Percentiles rank a stretch among this genome's conserved stretches.
Evolutionary conservation across 352 stramenopile species (phyloP).

Genomic region (Halophytophthora polymorphica): DNA sequence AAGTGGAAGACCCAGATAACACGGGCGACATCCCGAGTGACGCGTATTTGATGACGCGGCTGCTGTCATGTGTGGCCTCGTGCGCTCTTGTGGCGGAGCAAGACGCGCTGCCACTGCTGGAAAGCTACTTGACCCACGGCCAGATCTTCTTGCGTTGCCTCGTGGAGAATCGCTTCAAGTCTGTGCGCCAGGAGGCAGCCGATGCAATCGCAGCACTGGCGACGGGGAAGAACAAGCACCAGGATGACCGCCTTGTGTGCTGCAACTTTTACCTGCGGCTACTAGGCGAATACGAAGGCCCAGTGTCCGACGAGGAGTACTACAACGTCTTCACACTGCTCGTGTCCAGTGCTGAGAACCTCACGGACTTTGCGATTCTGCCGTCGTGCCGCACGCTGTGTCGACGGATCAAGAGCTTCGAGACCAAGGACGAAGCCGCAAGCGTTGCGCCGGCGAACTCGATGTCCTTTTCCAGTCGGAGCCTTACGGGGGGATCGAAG

Average conservation of each 20-base stretch:
- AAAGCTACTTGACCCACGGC: slow-evolving; percentile 34
- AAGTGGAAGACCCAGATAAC: slow-evolving; percentile 49
- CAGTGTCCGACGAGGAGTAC: slow-evolving; percentile 52
- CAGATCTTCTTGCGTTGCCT: slow-evolving; percentile 44
- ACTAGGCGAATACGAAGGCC: slow-evolving; percentile 42
- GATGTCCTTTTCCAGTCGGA: slow-evolving; percentile 7
- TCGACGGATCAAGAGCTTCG: slow-evolving; percentile 46
- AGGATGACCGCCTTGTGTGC: slow-evolving; percentile 43
- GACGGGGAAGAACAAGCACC: slow-evolving; percentile 39
- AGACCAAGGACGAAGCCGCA: slow-evolving; percentile 22
- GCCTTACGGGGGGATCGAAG: slow-evolving; percentile 9
- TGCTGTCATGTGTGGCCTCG: slow-evolving; percentile 50
- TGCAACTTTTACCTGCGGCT: slow-evolving; percentile 47
- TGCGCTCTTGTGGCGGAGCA: slow-evolving; percentile 26
- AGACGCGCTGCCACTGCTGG: slow-evolving; percentile 32
- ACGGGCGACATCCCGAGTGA: slow-evolving; percentile 40
- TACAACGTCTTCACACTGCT: slow-evolving; percentile 62
- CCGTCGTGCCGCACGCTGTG: slow-evolving; percentile 43
- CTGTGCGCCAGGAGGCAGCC: slow-evolving; percentile 47
- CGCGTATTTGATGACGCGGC: slow-evolving; percentile 54
- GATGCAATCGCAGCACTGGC: slow-evolving; percentile 40
- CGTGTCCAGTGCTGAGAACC: slow-evolving; percentile 39
- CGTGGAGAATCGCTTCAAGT: slow-evolving; percentile 40
- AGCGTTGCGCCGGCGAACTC: not conserved
- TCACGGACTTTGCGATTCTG: slow-evolving; percentile 47